Percentiles rank a stretch among this genome's conserved stretches.
These are phyloP conservation scores for Scytalidium sp. DNA, from an alignment of 2,329 filamentous ascomycete genomes.

Conservation along the genomic window DNA sequence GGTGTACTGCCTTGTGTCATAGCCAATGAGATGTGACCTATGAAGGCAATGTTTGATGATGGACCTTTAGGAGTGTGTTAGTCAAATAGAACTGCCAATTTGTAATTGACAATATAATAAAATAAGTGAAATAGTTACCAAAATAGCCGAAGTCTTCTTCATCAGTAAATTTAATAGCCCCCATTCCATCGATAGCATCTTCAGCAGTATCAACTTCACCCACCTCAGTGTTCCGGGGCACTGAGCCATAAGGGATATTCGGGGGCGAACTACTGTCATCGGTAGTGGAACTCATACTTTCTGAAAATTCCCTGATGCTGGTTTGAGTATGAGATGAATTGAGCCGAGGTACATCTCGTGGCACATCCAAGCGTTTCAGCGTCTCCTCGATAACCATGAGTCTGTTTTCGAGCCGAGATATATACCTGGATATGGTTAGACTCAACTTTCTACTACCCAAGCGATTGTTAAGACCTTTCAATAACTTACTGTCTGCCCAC, in stretches of 20 bases:
- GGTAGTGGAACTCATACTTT: too few species aligned
- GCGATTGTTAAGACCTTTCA: too few species aligned
- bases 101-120: not conserved
- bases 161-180: conserved; percentile 26
- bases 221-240: conserved; percentile 3
- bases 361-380: too few species aligned
- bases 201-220: conserved; percentile 15
- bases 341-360: too few species aligned
- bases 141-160: conserved; percentile 33
- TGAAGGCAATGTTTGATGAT: conserved; percentile 40
- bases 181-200: conserved; percentile 28
- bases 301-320: too few species aligned
- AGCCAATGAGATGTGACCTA: conserved; percentile 32
- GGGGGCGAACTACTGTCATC: too few species aligned
- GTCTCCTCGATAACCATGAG: conserved; percentile 25
- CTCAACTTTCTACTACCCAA: too few species aligned
- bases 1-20: conserved; percentile 11
- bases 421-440: conserved; percentile 11
- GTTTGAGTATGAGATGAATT: too few species aligned
- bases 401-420: conserved; percentile 19
- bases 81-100: not conserved
- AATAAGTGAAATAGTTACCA: conserved; percentile 14
- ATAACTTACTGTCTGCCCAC: conserved; percentile 32
- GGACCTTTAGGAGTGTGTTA: conserved; percentile 26
- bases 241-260: too few species aligned